phyloP scores from a whole-genome alignment of 148 eudicot genomes.

The Amaranthus palmeri region DNA sequence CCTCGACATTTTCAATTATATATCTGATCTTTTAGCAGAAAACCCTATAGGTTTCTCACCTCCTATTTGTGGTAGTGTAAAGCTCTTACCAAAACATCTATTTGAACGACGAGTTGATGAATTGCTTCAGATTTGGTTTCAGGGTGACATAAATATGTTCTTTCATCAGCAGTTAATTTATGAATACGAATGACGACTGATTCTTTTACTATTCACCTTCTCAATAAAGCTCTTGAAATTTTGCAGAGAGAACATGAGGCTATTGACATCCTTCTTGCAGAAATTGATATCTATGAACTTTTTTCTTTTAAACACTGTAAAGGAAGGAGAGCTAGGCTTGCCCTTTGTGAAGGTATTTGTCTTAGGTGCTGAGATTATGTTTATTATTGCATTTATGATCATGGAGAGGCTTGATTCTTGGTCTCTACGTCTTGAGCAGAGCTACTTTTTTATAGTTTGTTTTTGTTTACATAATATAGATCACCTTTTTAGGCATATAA shows the following conservation, averaged over 20 bases:
- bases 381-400: neutral
- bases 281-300: conserved; percentile 95
- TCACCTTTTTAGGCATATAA: neutral
- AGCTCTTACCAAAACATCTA: neutral
- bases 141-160: neutral
- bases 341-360: conserved; percentile 84
- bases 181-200: neutral
- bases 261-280: conserved; percentile 94
- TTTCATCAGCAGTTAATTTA: neutral
- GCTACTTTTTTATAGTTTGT: neutral
- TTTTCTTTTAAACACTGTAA: conserved; percentile 92
- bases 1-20: neutral
- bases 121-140: neutral
- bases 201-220: conserved; percentile 2
- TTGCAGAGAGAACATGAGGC: conserved; percentile 87
- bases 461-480: no score
- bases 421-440: neutral
- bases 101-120: neutral
- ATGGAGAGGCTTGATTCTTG: neutral
- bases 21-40: neutral
- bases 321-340: conserved; percentile 87
- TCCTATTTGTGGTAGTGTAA: neutral
- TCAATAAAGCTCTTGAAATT: conserved; percentile 6
- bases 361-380: neutral
- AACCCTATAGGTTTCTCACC: neutral